Conservation (phyloP, 2,329 filamentous ascomycete species). For the Aureobasidium sp. region DNA sequence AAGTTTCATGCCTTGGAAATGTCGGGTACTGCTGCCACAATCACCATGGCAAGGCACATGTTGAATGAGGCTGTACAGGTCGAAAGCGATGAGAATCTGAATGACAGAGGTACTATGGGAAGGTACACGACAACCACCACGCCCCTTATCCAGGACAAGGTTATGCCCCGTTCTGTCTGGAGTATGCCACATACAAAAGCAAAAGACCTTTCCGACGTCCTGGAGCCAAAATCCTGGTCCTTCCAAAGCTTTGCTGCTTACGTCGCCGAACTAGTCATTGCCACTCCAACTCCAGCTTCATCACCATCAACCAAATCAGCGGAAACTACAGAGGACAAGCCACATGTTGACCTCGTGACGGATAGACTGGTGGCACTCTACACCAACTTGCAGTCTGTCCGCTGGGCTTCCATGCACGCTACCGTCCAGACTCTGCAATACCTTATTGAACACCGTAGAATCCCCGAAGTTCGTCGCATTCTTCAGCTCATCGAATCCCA, state of each 20-base stretch:
- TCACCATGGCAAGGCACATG: not conserved
- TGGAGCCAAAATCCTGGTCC: not conserved
- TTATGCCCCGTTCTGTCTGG: not conserved
- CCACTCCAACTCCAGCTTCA: not conserved
- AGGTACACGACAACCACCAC: not conserved
- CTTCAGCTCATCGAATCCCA: constrained; percentile 14
- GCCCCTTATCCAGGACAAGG: not conserved
- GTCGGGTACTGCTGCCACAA: not conserved
- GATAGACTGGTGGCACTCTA: constrained; percentile 16
- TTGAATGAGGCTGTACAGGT: constrained; percentile 2
- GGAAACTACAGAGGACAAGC: no score
- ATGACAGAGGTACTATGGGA: not conserved
- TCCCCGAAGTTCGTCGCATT: constrained; percentile 16
- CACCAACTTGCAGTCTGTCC: not conserved
- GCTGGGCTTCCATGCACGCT: constrained; percentile 16
- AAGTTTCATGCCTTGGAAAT: not conserved
- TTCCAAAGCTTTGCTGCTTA: constrained; percentile 8
- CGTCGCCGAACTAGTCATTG: constrained; percentile 1
- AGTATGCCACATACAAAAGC: not conserved
- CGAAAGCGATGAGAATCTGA: not conserved
- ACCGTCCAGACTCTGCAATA: constrained; percentile 17
- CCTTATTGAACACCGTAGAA: constrained; percentile 15
- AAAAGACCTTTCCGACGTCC: not conserved
- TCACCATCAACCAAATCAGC: no score
- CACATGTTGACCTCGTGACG: constrained; percentile 15